phyloP scores from a whole-genome alignment of 208 protist species.

The Endotrypanum monterogeii region DNA sequence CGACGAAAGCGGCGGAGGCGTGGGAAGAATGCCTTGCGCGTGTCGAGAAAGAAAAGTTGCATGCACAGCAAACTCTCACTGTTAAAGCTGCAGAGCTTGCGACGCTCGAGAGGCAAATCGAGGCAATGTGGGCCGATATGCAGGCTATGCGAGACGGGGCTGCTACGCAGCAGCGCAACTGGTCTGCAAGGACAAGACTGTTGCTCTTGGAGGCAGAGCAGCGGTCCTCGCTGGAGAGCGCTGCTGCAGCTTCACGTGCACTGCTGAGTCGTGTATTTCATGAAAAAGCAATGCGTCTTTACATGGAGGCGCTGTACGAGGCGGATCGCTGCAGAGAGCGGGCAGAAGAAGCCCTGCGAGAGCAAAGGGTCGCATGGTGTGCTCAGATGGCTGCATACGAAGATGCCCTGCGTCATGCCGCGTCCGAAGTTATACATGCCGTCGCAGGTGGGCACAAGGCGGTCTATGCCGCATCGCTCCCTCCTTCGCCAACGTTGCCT shows the following conservation, averaged over 20 bases:
- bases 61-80: conserved; percentile 14
- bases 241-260: neutral
- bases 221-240: neutral
- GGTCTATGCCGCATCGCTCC: neutral
- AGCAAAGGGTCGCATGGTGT: conserved; percentile 16
- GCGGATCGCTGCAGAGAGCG: neutral
- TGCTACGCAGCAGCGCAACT: conserved; percentile 3
- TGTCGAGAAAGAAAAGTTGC: conserved; percentile 14
- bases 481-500: neutral
- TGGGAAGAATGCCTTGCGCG: conserved; percentile 3
- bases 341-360: conserved; percentile 3
- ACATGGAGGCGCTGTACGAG: neutral
- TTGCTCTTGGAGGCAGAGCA: conserved; percentile 13
- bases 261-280: neutral
- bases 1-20: neutral
- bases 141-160: conserved; percentile 9
- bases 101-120: conserved; percentile 19
- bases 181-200: conserved; percentile 6
- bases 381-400: conserved; percentile 29
- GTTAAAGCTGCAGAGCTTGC: conserved; percentile 23
- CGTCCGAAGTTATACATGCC: conserved; percentile 24
- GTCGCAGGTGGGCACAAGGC: neutral
- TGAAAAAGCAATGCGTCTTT: neutral
- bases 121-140: conserved; percentile 22
- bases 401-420: conserved; percentile 43